Evolutionary conservation across 352 stramenopile species (phyloP).

Genomic region (Phytophthora sansomeana): DNA sequence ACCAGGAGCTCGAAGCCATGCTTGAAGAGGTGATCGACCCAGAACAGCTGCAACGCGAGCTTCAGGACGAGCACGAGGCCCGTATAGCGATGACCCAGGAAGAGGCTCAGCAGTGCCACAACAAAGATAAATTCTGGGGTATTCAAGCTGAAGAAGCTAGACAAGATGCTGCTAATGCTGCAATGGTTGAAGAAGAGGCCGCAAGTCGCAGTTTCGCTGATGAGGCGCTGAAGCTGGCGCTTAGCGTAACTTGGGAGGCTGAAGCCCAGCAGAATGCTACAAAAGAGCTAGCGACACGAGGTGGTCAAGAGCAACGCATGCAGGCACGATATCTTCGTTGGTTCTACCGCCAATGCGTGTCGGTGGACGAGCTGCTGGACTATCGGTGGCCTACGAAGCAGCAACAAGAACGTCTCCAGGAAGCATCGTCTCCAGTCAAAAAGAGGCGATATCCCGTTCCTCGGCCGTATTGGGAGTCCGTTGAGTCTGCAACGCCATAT

Average conservation of each 20-base stretch:
- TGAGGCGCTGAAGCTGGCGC: conserved; percentile 35
- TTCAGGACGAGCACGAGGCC: conserved; percentile 38
- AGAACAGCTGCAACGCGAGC: conserved; percentile 31
- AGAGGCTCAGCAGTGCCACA: conserved; percentile 51
- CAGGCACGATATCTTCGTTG: conserved; percentile 65
- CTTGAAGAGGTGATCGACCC: conserved; percentile 28
- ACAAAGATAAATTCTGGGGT: conserved; percentile 67
- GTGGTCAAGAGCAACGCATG: conserved; percentile 45
- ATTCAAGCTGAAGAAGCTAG: conserved; percentile 62
- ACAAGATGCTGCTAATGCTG: conserved; percentile 38
- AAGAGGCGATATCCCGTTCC: conserved; percentile 4
- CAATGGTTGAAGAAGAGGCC: conserved; percentile 49
- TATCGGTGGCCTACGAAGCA: conserved; percentile 61
- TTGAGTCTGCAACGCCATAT: conserved; percentile 34
- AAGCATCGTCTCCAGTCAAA: conserved; percentile 13
- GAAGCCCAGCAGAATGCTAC: conserved; percentile 32
- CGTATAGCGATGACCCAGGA: conserved; percentile 42
- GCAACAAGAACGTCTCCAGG: conserved; percentile 26
- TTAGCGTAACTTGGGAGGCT: conserved; percentile 41
- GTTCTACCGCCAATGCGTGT: conserved; percentile 67
- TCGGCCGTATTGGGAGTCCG: background rate
- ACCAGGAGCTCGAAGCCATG: conserved; percentile 15
- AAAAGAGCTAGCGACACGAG: conserved; percentile 27
- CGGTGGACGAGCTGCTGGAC: conserved; percentile 61
- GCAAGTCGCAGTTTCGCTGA: conserved; percentile 46